A percentile compares a stretch with the other conserved stretches of the same genome.
phyloP scores from a whole-genome alignment of 1,284 basidiomycete genomes.

The Gomphus bonarii region DNA sequence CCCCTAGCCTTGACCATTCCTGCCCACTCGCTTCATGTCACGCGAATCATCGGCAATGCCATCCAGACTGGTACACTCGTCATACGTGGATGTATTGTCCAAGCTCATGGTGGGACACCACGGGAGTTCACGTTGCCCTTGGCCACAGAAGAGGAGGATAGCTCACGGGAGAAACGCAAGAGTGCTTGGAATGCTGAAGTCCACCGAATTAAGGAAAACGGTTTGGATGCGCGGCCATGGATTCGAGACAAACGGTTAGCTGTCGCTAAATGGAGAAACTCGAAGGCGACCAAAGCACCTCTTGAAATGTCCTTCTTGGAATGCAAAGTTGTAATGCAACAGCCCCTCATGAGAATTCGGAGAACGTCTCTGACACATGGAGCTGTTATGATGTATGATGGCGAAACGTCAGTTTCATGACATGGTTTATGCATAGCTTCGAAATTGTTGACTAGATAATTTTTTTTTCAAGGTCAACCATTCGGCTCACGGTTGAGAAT shows the following conservation, averaged over 20 bases:
- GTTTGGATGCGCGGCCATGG: slow-evolving; percentile 56
- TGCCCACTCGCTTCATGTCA: slow-evolving; percentile 62
- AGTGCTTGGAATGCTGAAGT: slow-evolving; percentile 51
- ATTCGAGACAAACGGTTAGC: slow-evolving; percentile 24
- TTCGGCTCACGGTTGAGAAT: slow-evolving; percentile 84
- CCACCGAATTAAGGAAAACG: slow-evolving; percentile 60
- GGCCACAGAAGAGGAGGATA: slow-evolving; percentile 63
- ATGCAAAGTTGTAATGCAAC: slow-evolving; percentile 73
- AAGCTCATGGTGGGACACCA: slow-evolving; percentile 61
- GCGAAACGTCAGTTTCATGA: slow-evolving; percentile 59
- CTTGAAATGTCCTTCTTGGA: slow-evolving; percentile 42
- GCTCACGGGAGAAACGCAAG: slow-evolving; percentile 43
- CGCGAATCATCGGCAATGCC: slow-evolving; percentile 65
- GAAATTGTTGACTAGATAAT: background rate
- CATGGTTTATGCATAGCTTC: background rate
- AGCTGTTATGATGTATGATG: slow-evolving; percentile 88
- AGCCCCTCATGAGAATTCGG: slow-evolving; percentile 78
- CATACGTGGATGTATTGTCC: slow-evolving; percentile 71
- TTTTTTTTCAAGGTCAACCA: slow-evolving; percentile 47
- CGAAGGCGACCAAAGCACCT: slow-evolving; percentile 25
- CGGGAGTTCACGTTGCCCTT: slow-evolving; percentile 73
- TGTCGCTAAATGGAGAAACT: slow-evolving; percentile 10
- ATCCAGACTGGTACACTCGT: slow-evolving; percentile 54
- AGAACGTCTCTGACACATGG: slow-evolving; percentile 84
- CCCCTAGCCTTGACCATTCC: slow-evolving; percentile 54